Base-by-base conservation (phyloP, 805 yeast genomes). In the Candida insectorum region DNA sequence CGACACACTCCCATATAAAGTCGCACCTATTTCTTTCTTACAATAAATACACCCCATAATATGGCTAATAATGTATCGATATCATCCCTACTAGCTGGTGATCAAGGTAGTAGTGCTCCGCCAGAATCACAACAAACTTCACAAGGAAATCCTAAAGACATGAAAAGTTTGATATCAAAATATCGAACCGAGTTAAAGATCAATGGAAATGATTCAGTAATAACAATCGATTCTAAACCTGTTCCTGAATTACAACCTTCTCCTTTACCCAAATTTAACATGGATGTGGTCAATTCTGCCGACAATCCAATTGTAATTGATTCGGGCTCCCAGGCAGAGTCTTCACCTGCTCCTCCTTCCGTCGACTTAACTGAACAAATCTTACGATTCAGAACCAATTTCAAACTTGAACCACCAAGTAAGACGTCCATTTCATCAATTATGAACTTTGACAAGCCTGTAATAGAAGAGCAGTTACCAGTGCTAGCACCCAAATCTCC, bases 351-450 rank as follows among this genome's bases (percentile, higher is more conserved):
- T 8, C 8, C 23, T 20, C 23, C 23, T 8, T 8, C 12, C 10
- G 28, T 16, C 12, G 26, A 22, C 24, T 26, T 37, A 20, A 28
- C 48, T 22, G 62, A 56, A 29, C 60, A 52, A 29, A 48, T 60
- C 30, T 53, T 49, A 33, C 44, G 51, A 37, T 63, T 56, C 43
- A 66, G 60, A 35, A 52, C 65, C 0, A 49, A 43, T 28, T 56
- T 62, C 37, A 53, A 33, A 11, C 14, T 36, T 11, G 36, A 28
- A 20, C 24, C 21, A 5, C 44, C 40, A n/a, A 60, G 56, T 45
- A 61, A 54, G 31, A 54, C 71, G 1, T 61, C 69, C 5, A 66
- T 66, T 17, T 60, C 56, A 33, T 59, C 69, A 10, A 58, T 66
- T 26, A 65, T 66, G 34, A 66, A 66, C 43, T 36, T 48, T 9